Conservation (phyloP, 1,284 basidiomycete species). For the Ceratobasidium sp. region DNA sequence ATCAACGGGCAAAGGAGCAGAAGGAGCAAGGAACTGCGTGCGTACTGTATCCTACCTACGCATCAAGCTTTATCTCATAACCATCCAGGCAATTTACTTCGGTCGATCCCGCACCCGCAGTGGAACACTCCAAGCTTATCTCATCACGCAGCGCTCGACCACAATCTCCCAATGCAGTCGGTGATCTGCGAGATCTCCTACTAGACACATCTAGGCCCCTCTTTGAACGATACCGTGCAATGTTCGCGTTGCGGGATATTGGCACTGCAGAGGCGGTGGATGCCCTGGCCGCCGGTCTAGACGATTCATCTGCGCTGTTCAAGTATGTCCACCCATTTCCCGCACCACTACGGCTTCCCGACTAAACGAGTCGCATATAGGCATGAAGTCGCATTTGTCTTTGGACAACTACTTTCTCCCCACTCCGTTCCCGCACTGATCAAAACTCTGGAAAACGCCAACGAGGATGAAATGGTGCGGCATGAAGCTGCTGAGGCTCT, state of each 20-base stretch:
- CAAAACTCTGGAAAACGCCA: slow-evolving; percentile 70
- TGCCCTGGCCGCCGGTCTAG: slow-evolving; percentile 89
- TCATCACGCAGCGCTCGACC: slow-evolving; percentile 47
- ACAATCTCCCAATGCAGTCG: slow-evolving; percentile 60
- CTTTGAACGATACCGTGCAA: slow-evolving; percentile 95
- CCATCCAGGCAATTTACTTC: slow-evolving; percentile 73
- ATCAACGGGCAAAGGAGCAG: slow-evolving; percentile 38
- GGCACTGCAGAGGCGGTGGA: slow-evolving; percentile 80
- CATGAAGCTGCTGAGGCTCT: slow-evolving; percentile 99
- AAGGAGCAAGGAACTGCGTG: slow-evolving; percentile 35
- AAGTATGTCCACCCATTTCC: slow-evolving; percentile 61
- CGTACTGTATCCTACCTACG: background rate
- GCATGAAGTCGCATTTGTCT: slow-evolving; percentile 97
- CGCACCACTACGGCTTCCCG: background rate
- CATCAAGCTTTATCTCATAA: background rate
- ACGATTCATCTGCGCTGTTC: slow-evolving; percentile 88
- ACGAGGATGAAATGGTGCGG: slow-evolving; percentile 93
- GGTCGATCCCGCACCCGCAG: slow-evolving; percentile 91
- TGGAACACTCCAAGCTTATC: slow-evolving; percentile 47
- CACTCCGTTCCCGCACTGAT: slow-evolving; percentile 89
- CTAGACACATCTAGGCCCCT: slow-evolving; percentile 75
- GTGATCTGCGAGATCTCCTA: slow-evolving; percentile 65
- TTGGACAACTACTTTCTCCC: slow-evolving; percentile 91
- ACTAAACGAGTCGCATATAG: slow-evolving; percentile 52
- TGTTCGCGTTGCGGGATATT: slow-evolving; percentile 96